Evolutionary conservation across 371 early-diverging fungal genomes (phyloP), one percentile per base, ranked within the genome.

Genomic region (Dichotomocladium elegans): DNA sequence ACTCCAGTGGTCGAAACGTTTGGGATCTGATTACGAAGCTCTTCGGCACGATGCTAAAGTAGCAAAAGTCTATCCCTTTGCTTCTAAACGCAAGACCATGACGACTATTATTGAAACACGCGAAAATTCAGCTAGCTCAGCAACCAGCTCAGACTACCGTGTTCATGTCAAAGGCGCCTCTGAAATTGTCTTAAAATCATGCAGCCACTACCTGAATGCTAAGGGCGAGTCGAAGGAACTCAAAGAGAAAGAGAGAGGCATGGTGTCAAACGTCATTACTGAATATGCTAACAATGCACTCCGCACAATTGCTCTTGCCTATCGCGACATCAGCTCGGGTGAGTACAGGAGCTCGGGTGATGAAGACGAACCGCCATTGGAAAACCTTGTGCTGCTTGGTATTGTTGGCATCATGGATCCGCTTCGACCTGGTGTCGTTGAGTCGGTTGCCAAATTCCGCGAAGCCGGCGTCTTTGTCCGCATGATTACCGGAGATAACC

Each of bases 401-500:
- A 79, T 95, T 28, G 82, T 95, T 50, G 95, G 94, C 48, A 95
- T 98, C 66, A 78, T 90, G 81, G 98, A 96, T 72, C 96, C 95
- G 12, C 81, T 94, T 29, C 85, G 95, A 44, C 87, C 88, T 34
- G 94, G 89, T 56, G 96, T 95, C 3, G 82, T 83, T 17, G 87
- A 85, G 61, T 89, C 94, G 21, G 92, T 96, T 6, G 74, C 71
- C 27, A 76, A 75, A 33, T 94, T 93, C 66, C 80, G 85, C 55
- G 76, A 81, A 49, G 96, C 98, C 29, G 96, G 96, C 55, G 91
- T 97, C n/a, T 79, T 82, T 63, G 93, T 96, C 14, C 87, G 92
- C 26, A 96, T 98, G 95, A 94, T 97, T 48, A 98, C 99, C 4
- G 99, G 99, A 55, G 99, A 98, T 77, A 93, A 94, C 64, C 61